A percentile compares a stretch with the other conserved stretches of the same genome.
Evolutionary conservation across 73 alveolate genomes (phyloP).

Genomic region (Stentor coeruleus): DNA sequence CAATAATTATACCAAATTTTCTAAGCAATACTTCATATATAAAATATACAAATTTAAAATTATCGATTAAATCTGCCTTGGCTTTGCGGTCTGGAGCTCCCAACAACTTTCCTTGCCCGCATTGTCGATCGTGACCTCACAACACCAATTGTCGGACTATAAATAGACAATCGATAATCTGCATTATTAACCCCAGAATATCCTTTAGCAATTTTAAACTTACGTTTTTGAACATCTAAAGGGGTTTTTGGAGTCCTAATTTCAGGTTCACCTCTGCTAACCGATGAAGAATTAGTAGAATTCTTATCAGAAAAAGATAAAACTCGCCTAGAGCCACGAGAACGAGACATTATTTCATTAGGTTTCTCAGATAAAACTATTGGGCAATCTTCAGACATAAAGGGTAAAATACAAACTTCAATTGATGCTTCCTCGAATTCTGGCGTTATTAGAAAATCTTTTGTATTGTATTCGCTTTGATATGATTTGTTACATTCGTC

Average conservation of each 20-base stretch:
- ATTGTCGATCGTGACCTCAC: background rate
- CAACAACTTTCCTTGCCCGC: background rate
- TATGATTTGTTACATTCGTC: no score
- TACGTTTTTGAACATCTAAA: background rate
- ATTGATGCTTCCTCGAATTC: background rate
- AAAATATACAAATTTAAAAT: no score
- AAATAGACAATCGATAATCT: background rate
- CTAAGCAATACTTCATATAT: no score
- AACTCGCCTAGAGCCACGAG: background rate
- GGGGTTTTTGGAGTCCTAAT: background rate
- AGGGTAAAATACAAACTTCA: background rate
- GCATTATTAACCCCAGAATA: background rate
- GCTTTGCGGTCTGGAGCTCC: background rate
- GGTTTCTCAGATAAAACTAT: background rate
- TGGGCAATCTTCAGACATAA: background rate
- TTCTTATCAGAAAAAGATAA: background rate
- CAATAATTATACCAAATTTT: no score
- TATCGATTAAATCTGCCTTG: background rate
- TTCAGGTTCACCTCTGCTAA: no score
- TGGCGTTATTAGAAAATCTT: background rate
- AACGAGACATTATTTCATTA: background rate
- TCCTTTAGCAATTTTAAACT: no score
- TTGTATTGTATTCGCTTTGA: background rate
- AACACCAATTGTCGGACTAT: background rate
- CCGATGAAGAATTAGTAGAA: background rate